Evolutionary conservation across 2,329 filamentous ascomycete genomes (phyloP).

Genomic region (Diaporthe sp.): DNA sequence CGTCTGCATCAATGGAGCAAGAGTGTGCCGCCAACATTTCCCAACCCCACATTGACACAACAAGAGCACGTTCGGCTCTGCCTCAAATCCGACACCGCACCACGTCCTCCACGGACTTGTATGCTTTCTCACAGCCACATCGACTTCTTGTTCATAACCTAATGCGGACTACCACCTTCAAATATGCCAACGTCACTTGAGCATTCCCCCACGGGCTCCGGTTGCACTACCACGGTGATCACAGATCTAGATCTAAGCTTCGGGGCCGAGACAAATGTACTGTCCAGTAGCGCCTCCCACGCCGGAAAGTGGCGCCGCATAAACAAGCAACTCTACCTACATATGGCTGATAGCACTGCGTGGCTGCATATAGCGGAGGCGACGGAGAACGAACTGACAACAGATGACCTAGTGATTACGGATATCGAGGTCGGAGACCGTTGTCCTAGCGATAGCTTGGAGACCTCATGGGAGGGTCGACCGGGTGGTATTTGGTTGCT

Average conservation of each 20-base stretch:
- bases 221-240: constrained; percentile 42
- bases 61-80: neutral
- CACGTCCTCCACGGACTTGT: neutral
- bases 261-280: constrained; percentile 40
- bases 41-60: neutral
- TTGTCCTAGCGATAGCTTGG: constrained; percentile 46
- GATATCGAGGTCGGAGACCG: constrained; percentile 72
- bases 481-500: constrained; percentile 76
- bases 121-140: neutral
- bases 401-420: constrained; percentile 71
- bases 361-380: constrained; percentile 73
- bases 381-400: constrained; percentile 72
- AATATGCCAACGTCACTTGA: neutral
- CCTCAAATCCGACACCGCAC: neutral
- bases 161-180: too few relatives aligned
- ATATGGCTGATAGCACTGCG: constrained; percentile 73
- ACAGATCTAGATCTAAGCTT: constrained; percentile 50
- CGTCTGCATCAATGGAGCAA: neutral
- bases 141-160: neutral
- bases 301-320: constrained; percentile 69
- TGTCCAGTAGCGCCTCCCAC: constrained; percentile 44
- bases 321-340: constrained; percentile 77
- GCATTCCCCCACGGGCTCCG: too few relatives aligned
- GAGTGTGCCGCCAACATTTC: neutral
- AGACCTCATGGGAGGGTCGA: constrained; percentile 70